Evolutionary conservation across 2,329 filamentous ascomycete species (phyloP).

Genomic region (Neofusicoccum laricinum): DNA sequence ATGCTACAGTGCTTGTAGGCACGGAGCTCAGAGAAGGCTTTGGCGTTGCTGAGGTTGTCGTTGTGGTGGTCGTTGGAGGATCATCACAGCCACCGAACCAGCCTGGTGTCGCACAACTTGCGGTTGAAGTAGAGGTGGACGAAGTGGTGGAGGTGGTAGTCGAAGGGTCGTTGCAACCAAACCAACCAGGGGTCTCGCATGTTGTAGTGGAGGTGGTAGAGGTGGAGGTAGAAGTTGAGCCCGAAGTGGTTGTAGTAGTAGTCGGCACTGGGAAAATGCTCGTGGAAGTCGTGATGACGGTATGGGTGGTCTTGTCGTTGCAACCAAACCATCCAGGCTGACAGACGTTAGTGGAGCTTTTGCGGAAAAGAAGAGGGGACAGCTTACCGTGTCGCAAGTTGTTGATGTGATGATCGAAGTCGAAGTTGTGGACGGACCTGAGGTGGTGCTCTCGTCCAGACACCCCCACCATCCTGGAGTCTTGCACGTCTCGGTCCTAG

Average conservation of each 20-base stretch:
- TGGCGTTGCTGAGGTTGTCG: constrained; percentile 30
- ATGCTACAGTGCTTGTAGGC: background rate
- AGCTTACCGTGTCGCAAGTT: constrained; percentile 33
- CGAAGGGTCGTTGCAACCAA: constrained; percentile 59
- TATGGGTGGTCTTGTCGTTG: constrained; percentile 28
- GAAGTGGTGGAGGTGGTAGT: constrained; percentile 30
- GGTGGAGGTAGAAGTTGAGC: constrained; percentile 26
- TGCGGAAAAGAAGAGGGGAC: background rate
- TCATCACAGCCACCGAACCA: constrained; percentile 52
- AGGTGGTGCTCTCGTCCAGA: constrained; percentile 61
- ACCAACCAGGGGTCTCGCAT: constrained; percentile 60
- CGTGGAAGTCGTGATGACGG: constrained; percentile 23
- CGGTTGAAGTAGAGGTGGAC: constrained; percentile 20
- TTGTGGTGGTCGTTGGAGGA: constrained; percentile 43
- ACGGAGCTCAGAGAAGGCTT: constrained; percentile 27
- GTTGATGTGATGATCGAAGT: constrained; percentile 22
- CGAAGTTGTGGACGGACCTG: constrained; percentile 44
- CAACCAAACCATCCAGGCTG: constrained; percentile 21
- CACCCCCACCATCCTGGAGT: constrained; percentile 93
- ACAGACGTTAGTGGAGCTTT: constrained; percentile 17
- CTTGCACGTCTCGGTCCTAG: constrained; percentile 80
- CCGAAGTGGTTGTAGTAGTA: constrained; percentile 22
- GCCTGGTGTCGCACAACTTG: constrained; percentile 41
- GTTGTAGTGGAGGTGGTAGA: constrained; percentile 33
- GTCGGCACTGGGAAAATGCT: background rate